phyloP scores from a whole-genome alignment of 495 filamentous ascomycete species.

The Cryomyces minteri region DNA sequence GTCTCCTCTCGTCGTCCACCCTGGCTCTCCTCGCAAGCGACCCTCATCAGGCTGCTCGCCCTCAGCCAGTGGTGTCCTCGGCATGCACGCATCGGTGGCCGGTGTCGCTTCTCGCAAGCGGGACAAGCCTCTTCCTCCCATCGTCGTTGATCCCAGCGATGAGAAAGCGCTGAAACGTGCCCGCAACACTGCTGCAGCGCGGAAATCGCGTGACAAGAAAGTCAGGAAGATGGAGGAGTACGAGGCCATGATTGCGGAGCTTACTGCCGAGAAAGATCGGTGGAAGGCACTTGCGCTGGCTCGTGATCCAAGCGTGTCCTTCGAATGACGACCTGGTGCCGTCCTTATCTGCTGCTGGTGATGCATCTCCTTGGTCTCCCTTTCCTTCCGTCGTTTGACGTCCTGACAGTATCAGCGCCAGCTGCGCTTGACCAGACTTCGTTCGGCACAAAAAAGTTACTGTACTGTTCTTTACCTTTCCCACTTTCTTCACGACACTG shows the following conservation, averaged over 20 bases:
- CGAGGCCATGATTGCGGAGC: slow-evolving; percentile 29
- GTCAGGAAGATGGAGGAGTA: slow-evolving; percentile 47
- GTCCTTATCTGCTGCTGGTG: slow-evolving; percentile 6
- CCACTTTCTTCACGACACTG: not conserved
- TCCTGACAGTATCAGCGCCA: too few species aligned
- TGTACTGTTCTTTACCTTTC: slow-evolving; percentile 1
- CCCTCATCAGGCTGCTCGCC: slow-evolving; percentile 10
- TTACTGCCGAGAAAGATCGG: slow-evolving; percentile 13
- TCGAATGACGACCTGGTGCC: not conserved
- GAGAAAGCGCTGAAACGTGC: slow-evolving; percentile 73
- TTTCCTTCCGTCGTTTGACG: too few species aligned
- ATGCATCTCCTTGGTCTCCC: not conserved
- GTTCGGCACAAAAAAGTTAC: too few species aligned
- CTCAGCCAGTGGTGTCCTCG: slow-evolving; percentile 7
- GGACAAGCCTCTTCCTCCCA: slow-evolving; percentile 64
- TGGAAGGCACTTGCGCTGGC: slow-evolving; percentile 22
- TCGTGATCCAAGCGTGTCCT: not conserved
- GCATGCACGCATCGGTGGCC: slow-evolving; percentile 46
- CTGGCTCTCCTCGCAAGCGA: slow-evolving; percentile 7
- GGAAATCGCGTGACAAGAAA: slow-evolving; percentile 82
- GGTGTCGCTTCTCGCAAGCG: slow-evolving; percentile 53
- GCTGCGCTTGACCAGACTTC: too few species aligned
- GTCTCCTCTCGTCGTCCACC: slow-evolving; percentile 4
- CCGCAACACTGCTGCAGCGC: slow-evolving; percentile 85
- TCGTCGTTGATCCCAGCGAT: slow-evolving; percentile 56